These are phyloP conservation scores for Oenanthe javanica DNA, from an alignment of 140 eudicot species.

Conservation along the genomic window DNA sequence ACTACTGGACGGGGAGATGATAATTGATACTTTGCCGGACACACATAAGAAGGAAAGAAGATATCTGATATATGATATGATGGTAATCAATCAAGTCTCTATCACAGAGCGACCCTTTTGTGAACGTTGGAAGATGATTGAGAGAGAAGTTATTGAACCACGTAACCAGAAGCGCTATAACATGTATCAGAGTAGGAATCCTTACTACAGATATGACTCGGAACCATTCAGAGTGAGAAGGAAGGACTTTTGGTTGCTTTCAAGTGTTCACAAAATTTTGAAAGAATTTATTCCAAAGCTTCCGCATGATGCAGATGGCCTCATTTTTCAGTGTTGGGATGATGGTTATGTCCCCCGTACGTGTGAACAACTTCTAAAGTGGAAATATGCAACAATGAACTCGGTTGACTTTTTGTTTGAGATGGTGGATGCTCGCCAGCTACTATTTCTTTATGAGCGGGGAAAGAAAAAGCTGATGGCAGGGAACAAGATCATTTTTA, in stretches of 20 bases:
- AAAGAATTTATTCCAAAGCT: constrained; percentile 90
- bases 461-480: constrained; percentile 86
- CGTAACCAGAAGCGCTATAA: constrained; percentile 67
- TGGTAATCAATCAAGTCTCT: constrained; percentile 70
- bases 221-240: constrained; percentile 98
- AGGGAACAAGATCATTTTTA: constrained; percentile 59
- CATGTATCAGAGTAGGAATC: constrained; percentile 38
- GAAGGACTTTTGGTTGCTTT: constrained; percentile 97
- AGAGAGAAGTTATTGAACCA: constrained; percentile 89
- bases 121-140: constrained; percentile 97
- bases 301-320: constrained; percentile 98
- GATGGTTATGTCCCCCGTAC: constrained; percentile 97
- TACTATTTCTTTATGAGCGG: constrained; percentile 64
- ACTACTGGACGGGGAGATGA: constrained; percentile 97
- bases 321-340: constrained; percentile 99
- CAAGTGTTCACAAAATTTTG: constrained; percentile 72
- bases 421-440: constrained; percentile 64
- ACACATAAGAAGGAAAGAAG: constrained; percentile 90
- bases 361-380: constrained; percentile 90
- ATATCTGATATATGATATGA: constrained; percentile 87
- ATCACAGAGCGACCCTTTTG: constrained; percentile 75
- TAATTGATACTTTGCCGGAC: constrained; percentile 81
- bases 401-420: constrained; percentile 93
- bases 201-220: constrained; percentile 76
- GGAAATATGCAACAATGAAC: constrained; percentile 97